phyloP scores from a whole-genome alignment of 768 basidiomycete genomes.

The Calocera viscosa region DNA sequence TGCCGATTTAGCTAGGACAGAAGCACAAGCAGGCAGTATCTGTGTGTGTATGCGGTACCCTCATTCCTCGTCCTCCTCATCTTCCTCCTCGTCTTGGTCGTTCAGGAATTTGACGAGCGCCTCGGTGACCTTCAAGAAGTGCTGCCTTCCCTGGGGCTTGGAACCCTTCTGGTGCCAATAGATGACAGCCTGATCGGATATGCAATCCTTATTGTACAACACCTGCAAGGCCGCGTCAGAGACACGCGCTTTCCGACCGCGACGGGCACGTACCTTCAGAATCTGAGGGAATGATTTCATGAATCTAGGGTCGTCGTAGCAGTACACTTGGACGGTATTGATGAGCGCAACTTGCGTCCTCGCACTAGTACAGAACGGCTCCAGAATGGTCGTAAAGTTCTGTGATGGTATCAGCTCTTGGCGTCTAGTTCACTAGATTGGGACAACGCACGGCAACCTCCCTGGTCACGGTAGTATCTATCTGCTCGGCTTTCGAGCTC shows the following conservation, averaged over 20 bases:
- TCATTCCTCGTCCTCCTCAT: constrained; percentile 39
- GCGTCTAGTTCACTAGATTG: not conserved
- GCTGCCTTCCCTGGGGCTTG: constrained; percentile 87
- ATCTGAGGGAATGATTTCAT: constrained; percentile 93
- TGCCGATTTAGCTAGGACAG: constrained; percentile 3
- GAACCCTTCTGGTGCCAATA: constrained; percentile 98
- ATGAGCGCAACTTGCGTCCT: constrained; percentile 90
- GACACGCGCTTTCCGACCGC: not conserved
- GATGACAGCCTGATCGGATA: constrained; percentile 91
- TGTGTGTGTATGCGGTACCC: not conserved
- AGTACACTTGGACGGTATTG: constrained; percentile 89
- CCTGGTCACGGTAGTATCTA: constrained; percentile 74
- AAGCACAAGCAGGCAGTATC: not conserved
- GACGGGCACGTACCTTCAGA: constrained; percentile 50
- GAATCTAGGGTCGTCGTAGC: constrained; percentile 90
- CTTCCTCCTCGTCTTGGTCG: constrained; percentile 66
- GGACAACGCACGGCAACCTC: constrained; percentile 61
- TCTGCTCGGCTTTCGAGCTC: constrained; percentile 81
- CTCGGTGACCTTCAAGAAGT: constrained; percentile 82
- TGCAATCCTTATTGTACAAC: constrained; percentile 89
- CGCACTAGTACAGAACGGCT: constrained; percentile 76
- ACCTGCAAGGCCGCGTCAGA: constrained; percentile 39
- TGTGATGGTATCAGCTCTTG: constrained; percentile 25
- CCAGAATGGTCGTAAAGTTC: constrained; percentile 75
- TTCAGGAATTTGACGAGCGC: constrained; percentile 90